Base-by-base conservation (phyloP, 2,329 filamentous ascomycete species). In the Xylariaceae sp. region DNA sequence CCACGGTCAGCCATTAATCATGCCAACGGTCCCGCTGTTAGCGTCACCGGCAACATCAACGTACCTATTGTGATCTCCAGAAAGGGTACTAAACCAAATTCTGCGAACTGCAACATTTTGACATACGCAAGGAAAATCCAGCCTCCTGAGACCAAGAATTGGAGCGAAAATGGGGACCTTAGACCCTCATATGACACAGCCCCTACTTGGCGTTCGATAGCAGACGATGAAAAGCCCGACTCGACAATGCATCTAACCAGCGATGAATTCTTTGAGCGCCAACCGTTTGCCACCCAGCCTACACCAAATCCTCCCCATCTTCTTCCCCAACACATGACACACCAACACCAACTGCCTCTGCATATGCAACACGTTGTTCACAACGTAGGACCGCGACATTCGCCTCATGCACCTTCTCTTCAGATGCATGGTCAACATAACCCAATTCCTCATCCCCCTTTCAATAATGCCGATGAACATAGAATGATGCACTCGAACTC, bases 401-500 rank as follows among this genome's bases (percentile, higher is more conserved):
- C 86, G 21, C 83, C 89, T 39, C 86, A 91, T 55, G 89, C 91
- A 66, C 84, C 86, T 18, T 84, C 87, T 16, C 89, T 91, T 68
- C 87, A 87, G 65, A 85, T 90, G 71, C 87, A 90, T 64, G 80
- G 86, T 56, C 87, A 88, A 53, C 88, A 91, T 64, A 76, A 73
- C 3, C 87, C 87, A 60, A 81, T 80, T 5, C 81, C 84, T 40
- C 81, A 83, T 49, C 79, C 79, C 15, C 80, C 82, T 2, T 88
- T 85, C 61, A 89, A 86, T 63, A 85, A 84, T 55, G 84, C 85
- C 61, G 92, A 95, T 61, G 88, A 91, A 54, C 89, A 92, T 66
- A 84, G 91, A 48, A 95, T 96, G 88, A 88, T 94, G 74, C 89
- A 88, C 54, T 88, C 86, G 6, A 91, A 86, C 61, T 91, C 88